phyloP scores from a whole-genome alignment of 106 monocot genomes.

The Allium cepa region DNA sequence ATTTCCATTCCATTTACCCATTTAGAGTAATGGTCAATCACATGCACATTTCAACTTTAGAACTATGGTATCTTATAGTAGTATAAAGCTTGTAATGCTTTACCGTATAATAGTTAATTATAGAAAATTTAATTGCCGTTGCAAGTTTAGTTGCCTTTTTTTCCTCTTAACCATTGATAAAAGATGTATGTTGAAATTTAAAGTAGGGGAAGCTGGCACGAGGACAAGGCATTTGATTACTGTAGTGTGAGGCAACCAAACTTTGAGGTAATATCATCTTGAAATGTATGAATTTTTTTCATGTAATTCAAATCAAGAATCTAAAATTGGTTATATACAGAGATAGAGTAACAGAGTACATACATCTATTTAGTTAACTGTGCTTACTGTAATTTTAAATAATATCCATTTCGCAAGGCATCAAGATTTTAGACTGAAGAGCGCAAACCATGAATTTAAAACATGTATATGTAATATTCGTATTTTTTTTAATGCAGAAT shows the following conservation, averaged over 20 bases:
- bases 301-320: background rate
- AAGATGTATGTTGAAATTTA: slow-evolving; percentile 13
- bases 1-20: slow-evolving; percentile 20
- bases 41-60: slow-evolving; percentile 17
- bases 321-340: background rate
- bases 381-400: no score
- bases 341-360: no score
- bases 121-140: slow-evolving; percentile 39
- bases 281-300: no score
- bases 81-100: background rate
- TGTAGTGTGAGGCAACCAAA: background rate
- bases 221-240: slow-evolving; percentile 14
- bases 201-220: slow-evolving; percentile 11
- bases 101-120: slow-evolving; percentile 12
- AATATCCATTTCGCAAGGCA: no score
- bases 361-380: no score
- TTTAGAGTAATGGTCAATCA: slow-evolving; percentile 27
- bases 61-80: slow-evolving; percentile 20
- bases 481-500: slow-evolving; percentile 18
- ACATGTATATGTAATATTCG: no score
- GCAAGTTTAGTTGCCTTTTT: background rate
- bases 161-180: slow-evolving; percentile 19
- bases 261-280: slow-evolving; percentile 12
- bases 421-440: no score
- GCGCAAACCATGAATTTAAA: no score